phyloP scores from a whole-genome alignment of 176 grass and related monocot genomes.

The Guadua angustifolia region DNA sequence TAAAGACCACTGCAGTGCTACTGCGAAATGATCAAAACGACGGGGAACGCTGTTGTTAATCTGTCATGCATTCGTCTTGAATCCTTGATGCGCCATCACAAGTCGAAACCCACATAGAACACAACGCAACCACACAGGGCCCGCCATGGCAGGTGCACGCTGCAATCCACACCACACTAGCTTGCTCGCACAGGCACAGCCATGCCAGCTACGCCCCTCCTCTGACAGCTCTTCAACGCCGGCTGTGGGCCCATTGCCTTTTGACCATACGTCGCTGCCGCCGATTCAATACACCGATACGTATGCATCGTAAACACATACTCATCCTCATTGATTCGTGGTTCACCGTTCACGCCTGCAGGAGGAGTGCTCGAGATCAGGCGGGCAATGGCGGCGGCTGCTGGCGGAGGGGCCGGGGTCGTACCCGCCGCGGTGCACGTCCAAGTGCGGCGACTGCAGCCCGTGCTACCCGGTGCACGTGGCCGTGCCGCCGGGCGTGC shows the following conservation, averaged over 20 bases:
- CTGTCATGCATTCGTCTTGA: background rate
- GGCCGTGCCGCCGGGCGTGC: slow-evolving; percentile 64
- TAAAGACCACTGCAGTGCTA: background rate
- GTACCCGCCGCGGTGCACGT: slow-evolving; percentile 69
- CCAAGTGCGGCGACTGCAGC: slow-evolving; percentile 81
- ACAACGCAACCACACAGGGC: background rate
- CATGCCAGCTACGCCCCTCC: slow-evolving; percentile 8
- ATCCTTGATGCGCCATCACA: background rate
- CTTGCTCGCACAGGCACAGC: slow-evolving; percentile 1
- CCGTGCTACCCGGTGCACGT: slow-evolving; percentile 82
- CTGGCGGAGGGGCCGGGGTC: slow-evolving; percentile 59
- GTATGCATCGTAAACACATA: too few species aligned
- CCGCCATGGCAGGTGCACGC: slow-evolving; percentile 35
- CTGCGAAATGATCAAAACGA: background rate
- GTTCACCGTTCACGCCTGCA: background rate
- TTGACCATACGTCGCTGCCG: slow-evolving; percentile 41
- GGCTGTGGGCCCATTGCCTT: slow-evolving; percentile 31
- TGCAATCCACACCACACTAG: slow-evolving; percentile 18
- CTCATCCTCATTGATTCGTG: background rate
- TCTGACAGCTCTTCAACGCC: slow-evolving; percentile 50
- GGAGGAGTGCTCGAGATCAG: background rate
- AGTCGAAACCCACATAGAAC: background rate
- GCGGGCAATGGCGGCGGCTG: slow-evolving; percentile 36
- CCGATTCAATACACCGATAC: slow-evolving; percentile 13
- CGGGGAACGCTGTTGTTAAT: background rate